These are phyloP conservation scores for Phytophthora niederhauseri DNA, from an alignment of 352 stramenopile genomes.

Conservation along the genomic window DNA sequence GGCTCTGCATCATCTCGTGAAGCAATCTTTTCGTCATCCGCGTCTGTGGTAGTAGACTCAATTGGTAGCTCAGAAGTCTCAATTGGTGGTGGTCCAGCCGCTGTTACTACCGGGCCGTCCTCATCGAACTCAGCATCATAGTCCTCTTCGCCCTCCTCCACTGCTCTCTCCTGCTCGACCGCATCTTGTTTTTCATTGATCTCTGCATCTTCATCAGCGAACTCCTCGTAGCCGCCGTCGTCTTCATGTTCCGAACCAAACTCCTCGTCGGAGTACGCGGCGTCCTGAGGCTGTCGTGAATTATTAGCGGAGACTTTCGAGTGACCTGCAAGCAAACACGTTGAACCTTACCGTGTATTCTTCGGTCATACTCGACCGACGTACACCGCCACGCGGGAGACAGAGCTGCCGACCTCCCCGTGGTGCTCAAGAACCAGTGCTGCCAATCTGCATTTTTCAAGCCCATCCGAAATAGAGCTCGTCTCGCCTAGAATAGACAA, in stretches of 20 bases:
- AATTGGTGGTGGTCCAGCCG: not conserved
- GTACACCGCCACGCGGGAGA: not conserved
- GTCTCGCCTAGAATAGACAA: not conserved
- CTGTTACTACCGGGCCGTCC: slow-evolving; percentile 3
- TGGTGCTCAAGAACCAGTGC: not conserved
- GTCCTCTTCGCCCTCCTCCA: slow-evolving; percentile 6
- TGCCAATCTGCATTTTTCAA: not conserved
- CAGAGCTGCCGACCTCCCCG: not conserved
- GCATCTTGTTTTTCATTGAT: not conserved
- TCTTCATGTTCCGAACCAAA: slow-evolving; percentile 37
- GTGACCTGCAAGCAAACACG: not conserved
- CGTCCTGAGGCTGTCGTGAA: slow-evolving; percentile 21
- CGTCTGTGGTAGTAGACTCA: not conserved
- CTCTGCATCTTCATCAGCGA: slow-evolving; percentile 26
- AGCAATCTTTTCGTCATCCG: not conserved
- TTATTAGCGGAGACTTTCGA: not conserved
- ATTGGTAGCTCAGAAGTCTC: not conserved
- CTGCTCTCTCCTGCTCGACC: not conserved
- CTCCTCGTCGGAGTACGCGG: slow-evolving; percentile 59
- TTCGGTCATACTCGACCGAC: not conserved
- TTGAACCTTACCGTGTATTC: not conserved
- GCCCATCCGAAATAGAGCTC: not conserved
- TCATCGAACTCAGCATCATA: slow-evolving; percentile 29
- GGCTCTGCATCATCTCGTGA: not conserved
- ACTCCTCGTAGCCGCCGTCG: slow-evolving; percentile 29